These are phyloP conservation scores for Neocatenulostroma microsporum DNA, from an alignment of 2,329 filamentous ascomycete species.

Conservation along the genomic window DNA sequence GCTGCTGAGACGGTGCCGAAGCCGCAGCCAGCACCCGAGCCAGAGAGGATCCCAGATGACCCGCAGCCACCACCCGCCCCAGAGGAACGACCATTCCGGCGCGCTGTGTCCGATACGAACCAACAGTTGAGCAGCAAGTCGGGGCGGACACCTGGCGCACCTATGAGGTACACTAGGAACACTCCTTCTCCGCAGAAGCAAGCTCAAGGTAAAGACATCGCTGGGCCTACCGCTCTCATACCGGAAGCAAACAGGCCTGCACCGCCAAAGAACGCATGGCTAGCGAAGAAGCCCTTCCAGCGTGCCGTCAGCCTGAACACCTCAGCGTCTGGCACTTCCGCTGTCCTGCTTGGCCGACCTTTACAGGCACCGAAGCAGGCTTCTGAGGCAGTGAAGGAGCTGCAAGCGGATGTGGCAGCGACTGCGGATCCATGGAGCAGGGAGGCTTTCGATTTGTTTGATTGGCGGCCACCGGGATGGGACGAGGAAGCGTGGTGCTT, in stretches of 20 bases:
- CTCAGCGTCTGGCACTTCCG: constrained; percentile 18
- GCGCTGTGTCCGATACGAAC: constrained; percentile 15
- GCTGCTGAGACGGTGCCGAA: background rate
- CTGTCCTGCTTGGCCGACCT: constrained; percentile 22
- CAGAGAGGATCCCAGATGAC: no score
- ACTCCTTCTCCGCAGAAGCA: constrained; percentile 15
- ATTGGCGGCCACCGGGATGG: constrained; percentile 46
- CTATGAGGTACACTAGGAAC: constrained; percentile 23
- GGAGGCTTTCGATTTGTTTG: constrained; percentile 60
- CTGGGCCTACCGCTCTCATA: no score
- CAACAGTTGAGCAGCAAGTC: constrained; percentile 3
- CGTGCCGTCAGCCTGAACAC: constrained; percentile 21
- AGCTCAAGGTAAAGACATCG: no score
- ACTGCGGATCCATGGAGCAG: constrained; percentile 56
- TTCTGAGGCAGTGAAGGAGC: constrained; percentile 6
- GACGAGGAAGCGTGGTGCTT: constrained; percentile 26
- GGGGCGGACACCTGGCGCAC: constrained; percentile 21
- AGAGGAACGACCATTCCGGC: constrained; percentile 13
- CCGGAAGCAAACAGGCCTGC: no score
- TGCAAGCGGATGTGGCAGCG: constrained; percentile 8
- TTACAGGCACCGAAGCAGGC: constrained; percentile 24
- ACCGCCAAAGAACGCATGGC: no score
- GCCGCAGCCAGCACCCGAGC: background rate
- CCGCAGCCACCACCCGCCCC: no score
- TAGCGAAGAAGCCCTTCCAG: constrained; percentile 13